These are phyloP conservation scores for Pseudognaphalium luteoalbum DNA, from an alignment of 129 eudicot genomes.

Conservation along the genomic window DNA sequence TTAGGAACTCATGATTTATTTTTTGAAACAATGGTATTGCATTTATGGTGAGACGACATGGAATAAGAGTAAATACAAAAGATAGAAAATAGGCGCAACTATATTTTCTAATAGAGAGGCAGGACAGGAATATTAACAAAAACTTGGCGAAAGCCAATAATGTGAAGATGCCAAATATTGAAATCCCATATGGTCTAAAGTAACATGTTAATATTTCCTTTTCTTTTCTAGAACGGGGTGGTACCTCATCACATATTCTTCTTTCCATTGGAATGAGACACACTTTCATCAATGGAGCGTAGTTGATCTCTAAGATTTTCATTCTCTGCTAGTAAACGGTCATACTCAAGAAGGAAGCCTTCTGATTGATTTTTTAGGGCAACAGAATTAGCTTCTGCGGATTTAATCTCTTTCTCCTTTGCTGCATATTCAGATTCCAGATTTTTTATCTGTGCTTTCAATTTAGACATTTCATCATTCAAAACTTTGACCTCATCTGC, in stretches of 20 bases:
- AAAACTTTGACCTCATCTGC: slow-evolving; percentile 52
- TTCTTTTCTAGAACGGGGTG: background rate
- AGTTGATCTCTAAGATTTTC: slow-evolving; percentile 46
- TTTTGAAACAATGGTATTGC: background rate
- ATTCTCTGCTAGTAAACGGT: slow-evolving; percentile 50
- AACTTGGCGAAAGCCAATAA: slow-evolving; percentile 17
- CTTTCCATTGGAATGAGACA: slow-evolving; percentile 57
- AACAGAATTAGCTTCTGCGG: slow-evolving; percentile 57
- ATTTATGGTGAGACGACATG: background rate
- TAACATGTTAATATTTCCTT: background rate
- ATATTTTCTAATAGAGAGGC: background rate
- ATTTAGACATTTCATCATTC: slow-evolving; percentile 43
- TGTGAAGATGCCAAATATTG: slow-evolving; percentile 3
- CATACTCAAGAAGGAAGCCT: slow-evolving; percentile 61
- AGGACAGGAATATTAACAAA: background rate
- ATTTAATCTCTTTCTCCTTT: slow-evolving; percentile 57
- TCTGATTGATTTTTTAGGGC: slow-evolving; percentile 72
- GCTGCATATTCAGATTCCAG: slow-evolving; percentile 50
- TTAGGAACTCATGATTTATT: background rate
- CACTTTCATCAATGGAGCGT: slow-evolving; percentile 44
- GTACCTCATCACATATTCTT: slow-evolving; percentile 53
- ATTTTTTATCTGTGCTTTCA: slow-evolving; percentile 42
- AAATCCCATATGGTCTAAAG: background rate
- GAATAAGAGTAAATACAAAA: background rate
- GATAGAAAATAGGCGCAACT: slow-evolving; percentile 1